phyloP scores from a whole-genome alignment of 768 basidiomycete genomes.

The Paxillus ammoniavirescens region DNA sequence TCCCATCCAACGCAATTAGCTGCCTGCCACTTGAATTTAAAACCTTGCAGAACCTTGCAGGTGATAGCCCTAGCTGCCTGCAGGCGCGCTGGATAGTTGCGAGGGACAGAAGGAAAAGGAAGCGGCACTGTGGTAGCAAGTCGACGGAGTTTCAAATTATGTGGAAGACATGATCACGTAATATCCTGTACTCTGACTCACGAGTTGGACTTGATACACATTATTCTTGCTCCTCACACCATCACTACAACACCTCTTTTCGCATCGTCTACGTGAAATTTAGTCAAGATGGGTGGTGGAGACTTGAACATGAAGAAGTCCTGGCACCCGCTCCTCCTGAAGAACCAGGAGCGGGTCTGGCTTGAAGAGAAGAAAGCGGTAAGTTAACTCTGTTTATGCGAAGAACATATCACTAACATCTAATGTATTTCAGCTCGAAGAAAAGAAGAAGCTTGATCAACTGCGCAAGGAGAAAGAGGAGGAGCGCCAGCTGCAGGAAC shows the following conservation, averaged over 20 bases:
- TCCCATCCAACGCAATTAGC: too few species aligned
- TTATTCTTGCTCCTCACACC: slow-evolving; percentile 4
- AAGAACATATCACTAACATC: slow-evolving; percentile 9
- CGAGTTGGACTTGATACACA: background rate
- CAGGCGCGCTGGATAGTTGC: too few species aligned
- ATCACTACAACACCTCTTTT: slow-evolving; percentile 6
- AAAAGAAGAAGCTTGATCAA: slow-evolving; percentile 98
- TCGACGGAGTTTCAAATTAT: slow-evolving; percentile 3
- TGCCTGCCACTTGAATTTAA: too few species aligned
- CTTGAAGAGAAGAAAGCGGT: slow-evolving; percentile 96
- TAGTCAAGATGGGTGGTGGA: slow-evolving; percentile 91
- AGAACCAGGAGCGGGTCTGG: slow-evolving; percentile 99
- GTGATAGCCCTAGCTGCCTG: too few species aligned
- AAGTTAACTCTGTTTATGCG: slow-evolving; percentile 29
- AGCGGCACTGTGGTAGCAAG: too few species aligned
- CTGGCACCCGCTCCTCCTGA: slow-evolving; percentile 97
- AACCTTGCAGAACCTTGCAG: too few species aligned
- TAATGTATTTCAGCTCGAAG: slow-evolving; percentile 69
- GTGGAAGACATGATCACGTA: background rate
- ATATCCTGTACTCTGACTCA: background rate
- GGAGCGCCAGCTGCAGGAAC: slow-evolving; percentile 93
- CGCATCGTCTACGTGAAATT: slow-evolving; percentile 13
- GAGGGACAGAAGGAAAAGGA: too few species aligned
- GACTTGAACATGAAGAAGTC: slow-evolving; percentile 99
- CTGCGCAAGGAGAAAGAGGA: slow-evolving; percentile 97